Evolutionary conservation across 345 rosid genomes (phyloP).

Genomic region (Sonneratia alba): DNA sequence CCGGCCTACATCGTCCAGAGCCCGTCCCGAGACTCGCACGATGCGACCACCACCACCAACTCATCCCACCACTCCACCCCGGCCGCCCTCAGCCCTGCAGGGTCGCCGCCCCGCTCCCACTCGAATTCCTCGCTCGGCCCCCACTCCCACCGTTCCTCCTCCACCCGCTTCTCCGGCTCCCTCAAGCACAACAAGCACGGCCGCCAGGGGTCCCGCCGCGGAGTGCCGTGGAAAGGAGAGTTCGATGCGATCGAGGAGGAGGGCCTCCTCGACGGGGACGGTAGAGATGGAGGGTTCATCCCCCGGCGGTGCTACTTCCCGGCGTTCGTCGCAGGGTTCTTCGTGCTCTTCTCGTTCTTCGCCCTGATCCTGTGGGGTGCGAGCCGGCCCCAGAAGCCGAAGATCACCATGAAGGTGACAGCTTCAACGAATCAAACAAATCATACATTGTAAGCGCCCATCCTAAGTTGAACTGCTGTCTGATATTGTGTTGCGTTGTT

Average conservation of each 20-base stretch:
- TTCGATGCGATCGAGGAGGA: slow-evolving; percentile 76
- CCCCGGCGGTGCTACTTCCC: slow-evolving; percentile 45
- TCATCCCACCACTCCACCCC: slow-evolving; percentile 57
- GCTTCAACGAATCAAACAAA: not conserved
- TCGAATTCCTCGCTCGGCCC: slow-evolving; percentile 68
- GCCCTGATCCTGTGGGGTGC: slow-evolving; percentile 68
- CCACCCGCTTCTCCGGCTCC: slow-evolving; percentile 54
- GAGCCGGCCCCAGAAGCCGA: slow-evolving; percentile 52
- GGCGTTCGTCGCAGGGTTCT: slow-evolving; percentile 41
- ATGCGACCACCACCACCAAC: slow-evolving; percentile 51
- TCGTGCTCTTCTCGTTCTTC: slow-evolving; percentile 40
- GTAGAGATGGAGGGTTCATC: slow-evolving; percentile 11
- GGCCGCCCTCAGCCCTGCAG: slow-evolving; percentile 45
- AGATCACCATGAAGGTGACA: slow-evolving; percentile 50
- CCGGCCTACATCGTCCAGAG: slow-evolving; percentile 62
- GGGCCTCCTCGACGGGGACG: slow-evolving; percentile 34
- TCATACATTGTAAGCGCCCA: no score
- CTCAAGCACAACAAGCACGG: slow-evolving; percentile 25
- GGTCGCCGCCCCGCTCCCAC: slow-evolving; percentile 67
- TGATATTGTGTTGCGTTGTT: no score
- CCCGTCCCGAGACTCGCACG: slow-evolving; percentile 62
- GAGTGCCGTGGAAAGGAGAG: slow-evolving; percentile 26
- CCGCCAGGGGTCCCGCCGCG: slow-evolving; percentile 14
- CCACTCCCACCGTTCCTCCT: slow-evolving; percentile 57
- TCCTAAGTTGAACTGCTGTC: not conserved